A percentile compares a stretch with the other conserved stretches of the same genome.
phyloP scores from a whole-genome alignment of 1,284 basidiomycete genomes.

The Violaceomyces palustris region DNA sequence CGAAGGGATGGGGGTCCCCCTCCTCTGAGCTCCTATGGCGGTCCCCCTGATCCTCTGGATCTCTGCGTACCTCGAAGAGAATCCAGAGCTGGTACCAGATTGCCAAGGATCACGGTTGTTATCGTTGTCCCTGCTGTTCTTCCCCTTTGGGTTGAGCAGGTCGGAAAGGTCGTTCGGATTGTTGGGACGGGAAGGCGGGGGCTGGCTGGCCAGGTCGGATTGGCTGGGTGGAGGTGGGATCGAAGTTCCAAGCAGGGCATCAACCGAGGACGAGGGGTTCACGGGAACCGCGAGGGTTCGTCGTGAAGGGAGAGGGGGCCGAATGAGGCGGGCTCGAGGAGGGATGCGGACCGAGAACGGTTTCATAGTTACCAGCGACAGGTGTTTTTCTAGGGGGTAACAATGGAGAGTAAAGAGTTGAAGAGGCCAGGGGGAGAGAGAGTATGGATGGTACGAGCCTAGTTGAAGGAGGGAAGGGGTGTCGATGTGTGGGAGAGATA shows the following conservation, averaged over 20 bases:
- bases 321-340: too few relatives aligned
- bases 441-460: too few relatives aligned
- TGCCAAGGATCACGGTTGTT: constrained; percentile 2
- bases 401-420: too few relatives aligned
- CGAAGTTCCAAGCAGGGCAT: constrained; percentile 36
- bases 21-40: constrained; percentile 21
- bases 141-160: constrained; percentile 14
- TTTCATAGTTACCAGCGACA: too few relatives aligned
- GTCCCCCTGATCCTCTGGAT: constrained; percentile 24
- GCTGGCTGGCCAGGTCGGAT: constrained; percentile 4
- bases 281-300: constrained; percentile 41
- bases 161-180: constrained; percentile 38
- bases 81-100: too few relatives aligned
- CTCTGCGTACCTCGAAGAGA: constrained; percentile 9
- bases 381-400: too few relatives aligned
- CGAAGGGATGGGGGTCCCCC: constrained; percentile 24
- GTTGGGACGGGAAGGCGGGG: constrained; percentile 12
- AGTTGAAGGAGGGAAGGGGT: too few relatives aligned
- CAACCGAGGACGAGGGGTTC: constrained; percentile 37
- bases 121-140: not conserved
- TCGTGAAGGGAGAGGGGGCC: too few relatives aligned
- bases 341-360: too few relatives aligned
- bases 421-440: too few relatives aligned
- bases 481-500: too few relatives aligned
- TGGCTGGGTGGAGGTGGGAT: constrained; percentile 34